These are phyloP conservation scores for Tylopilus rubrobrunneus DNA, from an alignment of 768 basidiomycete genomes.

Conservation along the genomic window DNA sequence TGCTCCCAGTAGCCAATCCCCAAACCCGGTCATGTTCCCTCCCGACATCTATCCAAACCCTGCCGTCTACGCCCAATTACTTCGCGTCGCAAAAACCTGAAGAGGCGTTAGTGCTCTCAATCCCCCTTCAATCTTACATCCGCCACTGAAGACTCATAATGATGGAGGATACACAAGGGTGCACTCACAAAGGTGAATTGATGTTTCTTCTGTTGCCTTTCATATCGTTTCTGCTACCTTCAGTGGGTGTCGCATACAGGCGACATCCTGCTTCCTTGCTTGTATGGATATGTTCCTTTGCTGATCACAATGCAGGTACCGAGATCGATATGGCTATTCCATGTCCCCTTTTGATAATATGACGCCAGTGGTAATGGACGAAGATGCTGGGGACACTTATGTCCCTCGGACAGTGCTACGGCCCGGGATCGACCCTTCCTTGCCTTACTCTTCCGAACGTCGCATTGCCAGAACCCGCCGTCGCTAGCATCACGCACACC, in stretches of 20 bases:
- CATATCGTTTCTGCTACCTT: neutral
- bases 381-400: conserved; percentile 17
- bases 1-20: conserved; percentile 9
- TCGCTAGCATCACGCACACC: conserved; percentile 15
- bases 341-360: conserved; percentile 29
- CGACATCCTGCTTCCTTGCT: conserved; percentile 8
- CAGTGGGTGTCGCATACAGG: conserved; percentile 10
- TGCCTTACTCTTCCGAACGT: conserved; percentile 9
- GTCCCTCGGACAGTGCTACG: conserved; percentile 26
- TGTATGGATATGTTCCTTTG: conserved; percentile 11
- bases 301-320: conserved; percentile 24
- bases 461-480: conserved; percentile 5
- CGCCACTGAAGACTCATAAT: conserved; percentile 22
- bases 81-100: conserved; percentile 59
- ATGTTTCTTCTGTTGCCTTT: neutral
- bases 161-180: conserved; percentile 22
- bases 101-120: conserved; percentile 61
- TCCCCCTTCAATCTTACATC: conserved; percentile 16
- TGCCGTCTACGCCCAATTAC: conserved; percentile 46
- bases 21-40: conserved; percentile 37
- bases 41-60: conserved; percentile 28
- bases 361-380: conserved; percentile 34
- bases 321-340: conserved; percentile 26
- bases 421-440: conserved; percentile 9
- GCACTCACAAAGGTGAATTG: conserved; percentile 28